A percentile compares a stretch with the other conserved stretches of the same genome.
Conservation (phyloP, 352 stramenopile species). For the Pythium grandisporangium region DNA sequence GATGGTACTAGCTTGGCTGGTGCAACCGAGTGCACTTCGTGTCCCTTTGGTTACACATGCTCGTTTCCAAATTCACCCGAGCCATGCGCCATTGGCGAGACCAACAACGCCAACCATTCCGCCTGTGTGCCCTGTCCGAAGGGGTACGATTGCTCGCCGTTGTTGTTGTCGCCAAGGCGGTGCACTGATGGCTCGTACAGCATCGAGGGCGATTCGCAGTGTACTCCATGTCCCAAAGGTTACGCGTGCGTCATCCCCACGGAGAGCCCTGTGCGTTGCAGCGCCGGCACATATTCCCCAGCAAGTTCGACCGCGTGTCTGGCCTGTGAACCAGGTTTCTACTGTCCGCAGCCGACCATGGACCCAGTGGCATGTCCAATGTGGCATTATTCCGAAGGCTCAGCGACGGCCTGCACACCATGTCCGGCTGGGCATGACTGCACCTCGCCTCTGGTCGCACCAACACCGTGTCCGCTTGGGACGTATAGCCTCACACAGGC, state of each 20-base stretch:
- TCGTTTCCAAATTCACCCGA: slow-evolving; percentile 10
- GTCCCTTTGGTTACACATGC: slow-evolving; percentile 38
- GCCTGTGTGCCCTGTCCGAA: slow-evolving; percentile 31
- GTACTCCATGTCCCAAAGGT: slow-evolving; percentile 32
- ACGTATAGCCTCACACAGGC: slow-evolving; percentile 29
- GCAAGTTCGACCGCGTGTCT: slow-evolving; percentile 23
- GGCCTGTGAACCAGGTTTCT: slow-evolving; percentile 27
- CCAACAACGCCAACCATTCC: slow-evolving; percentile 32
- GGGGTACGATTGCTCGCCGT: slow-evolving; percentile 27
- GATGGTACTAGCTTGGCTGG: slow-evolving; percentile 17
- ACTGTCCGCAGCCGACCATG: slow-evolving; percentile 30
- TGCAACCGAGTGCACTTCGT: slow-evolving; percentile 27
- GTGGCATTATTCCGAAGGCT: slow-evolving; percentile 29
- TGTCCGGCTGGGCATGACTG: slow-evolving; percentile 50
- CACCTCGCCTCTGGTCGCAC: slow-evolving; percentile 17
- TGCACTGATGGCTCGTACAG: slow-evolving; percentile 30
- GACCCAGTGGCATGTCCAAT: slow-evolving; percentile 23
- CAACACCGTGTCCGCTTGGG: slow-evolving; percentile 24
- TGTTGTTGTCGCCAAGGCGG: slow-evolving; percentile 4
- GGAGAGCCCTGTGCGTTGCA: slow-evolving; percentile 21
- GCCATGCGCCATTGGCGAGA: slow-evolving; percentile 27
- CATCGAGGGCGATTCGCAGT: slow-evolving; percentile 27
- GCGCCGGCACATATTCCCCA: slow-evolving; percentile 19
- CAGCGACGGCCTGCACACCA: slow-evolving; percentile 27
- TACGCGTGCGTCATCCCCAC: slow-evolving; percentile 29